phyloP scores from a whole-genome alignment of 2,329 filamentous ascomycete genomes.

The Monilinia fructicola region DNA sequence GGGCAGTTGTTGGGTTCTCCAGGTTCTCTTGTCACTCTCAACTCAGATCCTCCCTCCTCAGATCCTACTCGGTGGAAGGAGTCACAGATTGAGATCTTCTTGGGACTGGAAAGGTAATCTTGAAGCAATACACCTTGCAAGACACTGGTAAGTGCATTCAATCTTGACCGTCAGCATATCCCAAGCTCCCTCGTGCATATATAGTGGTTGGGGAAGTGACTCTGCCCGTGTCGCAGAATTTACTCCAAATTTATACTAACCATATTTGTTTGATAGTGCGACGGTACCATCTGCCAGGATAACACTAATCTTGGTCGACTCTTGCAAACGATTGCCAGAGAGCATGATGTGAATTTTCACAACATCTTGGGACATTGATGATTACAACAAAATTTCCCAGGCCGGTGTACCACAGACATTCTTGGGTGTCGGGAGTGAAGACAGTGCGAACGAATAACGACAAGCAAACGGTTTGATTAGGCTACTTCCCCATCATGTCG shows the following conservation, averaged over 20 bases:
- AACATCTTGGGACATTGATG: slow-evolving; percentile 35
- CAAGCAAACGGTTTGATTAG: slow-evolving; percentile 25
- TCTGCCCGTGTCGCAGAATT: slow-evolving; percentile 17
- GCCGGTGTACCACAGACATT: slow-evolving; percentile 31
- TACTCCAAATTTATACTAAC: slow-evolving; percentile 30
- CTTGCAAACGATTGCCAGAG: slow-evolving; percentile 29
- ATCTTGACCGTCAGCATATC: not conserved
- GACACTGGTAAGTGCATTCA: slow-evolving; percentile 10
- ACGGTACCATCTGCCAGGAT: slow-evolving; percentile 14
- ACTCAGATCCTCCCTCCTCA: not conserved
- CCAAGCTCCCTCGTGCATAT: not conserved
- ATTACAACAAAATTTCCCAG: slow-evolving; percentile 31
- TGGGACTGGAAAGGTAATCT: slow-evolving; percentile 5
- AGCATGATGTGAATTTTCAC: slow-evolving; percentile 35
- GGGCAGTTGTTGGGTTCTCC: slow-evolving; percentile 18
- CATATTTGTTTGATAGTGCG: slow-evolving; percentile 28
- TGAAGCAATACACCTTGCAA: slow-evolving; percentile 1
- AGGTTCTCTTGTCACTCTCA: too few relatives aligned
- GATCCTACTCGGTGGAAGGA: not conserved
- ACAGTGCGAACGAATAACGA: slow-evolving; percentile 26
- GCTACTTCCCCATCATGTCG: slow-evolving; percentile 13
- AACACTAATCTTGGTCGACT: slow-evolving; percentile 18
- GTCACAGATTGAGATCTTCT: not conserved
- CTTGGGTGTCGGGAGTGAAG: slow-evolving; percentile 27
- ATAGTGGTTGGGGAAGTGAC: not conserved